Evolutionary conservation across 2,329 filamentous ascomycete species (phyloP), one percentile per base, ranked within the genome.

Genomic region (Epichloe sylvatica): DNA sequence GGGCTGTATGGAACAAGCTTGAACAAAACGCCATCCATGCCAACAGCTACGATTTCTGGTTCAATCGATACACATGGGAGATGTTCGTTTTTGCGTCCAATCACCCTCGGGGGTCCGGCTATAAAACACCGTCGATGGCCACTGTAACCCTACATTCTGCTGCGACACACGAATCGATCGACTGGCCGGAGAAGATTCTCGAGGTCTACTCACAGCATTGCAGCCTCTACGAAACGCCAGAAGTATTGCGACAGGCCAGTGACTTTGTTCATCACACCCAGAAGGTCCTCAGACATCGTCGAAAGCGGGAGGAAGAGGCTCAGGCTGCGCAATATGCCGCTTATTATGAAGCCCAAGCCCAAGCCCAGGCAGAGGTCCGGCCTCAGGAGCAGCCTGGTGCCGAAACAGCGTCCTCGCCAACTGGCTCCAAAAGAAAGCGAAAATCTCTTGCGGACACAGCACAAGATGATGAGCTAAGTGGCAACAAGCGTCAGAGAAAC

Each of bases 31-130:
- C 76, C 17, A 80, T 80, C 3, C 69, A 88, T 50, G 81, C 81
- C 33, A 79, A 88, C 57, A 90, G 81, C 57, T 89, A 90, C 61
- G 88, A 95, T 58, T 97, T 97, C 64, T 98, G 92, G 92, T 75
- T 90, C 49, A 81, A 83, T 41, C 96, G 88, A 66, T 96, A 96
- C 66, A 74, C 83, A 48, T 97, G 89, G 84, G 92, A 97, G 67
- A 83, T 97, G 74, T 75, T 84, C 51, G 59, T 78, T 4, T 4
- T 77, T 54, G 67, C 70, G 2, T 71, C 72, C 5, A 68, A 64
- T 51, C 53, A 53, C 11, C 76, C 73, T 36, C 70, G 75, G 51
- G 52, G 77, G 52, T 69, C 68, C 4, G 56, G 59, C 0, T 60
- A 64, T 17, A 72, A 73, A 45, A 76, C 78, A n/a, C 88, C 90